A percentile compares a stretch with the other conserved stretches of the same genome.
phyloP scores from a whole-genome alignment of 495 filamentous ascomycete species.

The Hyaloscypha hepaticicola region DNA sequence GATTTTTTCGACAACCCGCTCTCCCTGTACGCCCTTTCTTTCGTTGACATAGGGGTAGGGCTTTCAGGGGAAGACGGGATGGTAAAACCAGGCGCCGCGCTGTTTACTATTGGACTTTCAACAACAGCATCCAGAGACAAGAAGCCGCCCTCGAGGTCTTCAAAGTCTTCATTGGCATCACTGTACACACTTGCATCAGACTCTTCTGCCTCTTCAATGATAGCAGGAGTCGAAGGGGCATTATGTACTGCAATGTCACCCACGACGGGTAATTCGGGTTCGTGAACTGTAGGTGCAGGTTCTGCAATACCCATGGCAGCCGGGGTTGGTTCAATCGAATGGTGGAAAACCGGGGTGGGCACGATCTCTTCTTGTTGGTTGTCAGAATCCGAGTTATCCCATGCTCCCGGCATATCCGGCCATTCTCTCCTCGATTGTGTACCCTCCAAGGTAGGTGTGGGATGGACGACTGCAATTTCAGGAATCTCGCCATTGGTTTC shows the following conservation, averaged over 20 bases:
- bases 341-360: slow-evolving; percentile 13
- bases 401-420: slow-evolving; percentile 41
- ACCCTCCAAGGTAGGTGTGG: slow-evolving; percentile 46
- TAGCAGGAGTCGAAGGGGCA: slow-evolving; percentile 4
- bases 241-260: slow-evolving; percentile 32
- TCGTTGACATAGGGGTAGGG: slow-evolving; percentile 18
- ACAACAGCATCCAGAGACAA: slow-evolving; percentile 83
- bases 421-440: slow-evolving; percentile 31
- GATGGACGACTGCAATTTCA: slow-evolving; percentile 41
- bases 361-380: slow-evolving; percentile 19
- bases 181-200: slow-evolving; percentile 69
- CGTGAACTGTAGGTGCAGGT: slow-evolving; percentile 31
- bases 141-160: slow-evolving; percentile 70
- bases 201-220: slow-evolving; percentile 30
- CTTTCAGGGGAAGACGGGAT: slow-evolving; percentile 25
- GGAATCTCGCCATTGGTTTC: slow-evolving; percentile 32
- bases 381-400: slow-evolving; percentile 35
- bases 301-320: slow-evolving; percentile 42
- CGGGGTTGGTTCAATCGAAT: slow-evolving; percentile 34
- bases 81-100: slow-evolving; percentile 6
- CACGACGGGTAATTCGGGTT: slow-evolving; percentile 31
- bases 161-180: slow-evolving; percentile 79
- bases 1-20: slow-evolving; percentile 20
- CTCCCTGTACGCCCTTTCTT: slow-evolving; percentile 22
- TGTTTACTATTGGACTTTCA: slow-evolving; percentile 45